Base-by-base conservation (phyloP, 2,329 filamentous ascomycete genomes). In the Leptographium lundbergii region DNA sequence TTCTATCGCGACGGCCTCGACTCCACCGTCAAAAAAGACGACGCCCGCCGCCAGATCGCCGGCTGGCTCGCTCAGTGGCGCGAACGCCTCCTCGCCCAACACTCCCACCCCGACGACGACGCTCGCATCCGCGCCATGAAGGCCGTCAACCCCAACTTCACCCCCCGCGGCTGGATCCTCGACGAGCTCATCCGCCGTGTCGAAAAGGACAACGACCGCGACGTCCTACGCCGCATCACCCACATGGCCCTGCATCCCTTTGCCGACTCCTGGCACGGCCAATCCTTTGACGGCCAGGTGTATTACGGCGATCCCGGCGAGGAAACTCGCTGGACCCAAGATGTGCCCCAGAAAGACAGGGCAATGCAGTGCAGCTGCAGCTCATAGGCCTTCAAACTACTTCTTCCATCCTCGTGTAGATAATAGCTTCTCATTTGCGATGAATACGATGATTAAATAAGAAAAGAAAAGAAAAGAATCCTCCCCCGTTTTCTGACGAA, bases 331-430 rank as follows among this genome's bases (percentile, higher is more conserved):
- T 95, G 89, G 77, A 89, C 86, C 65, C 87, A 88, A 2, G 91
- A 96, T 72, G 89, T 95, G 58, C 92, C 92, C 0, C 84, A 81
- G 69, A 78, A 78, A 53, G 84, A 85, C 72, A 81, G 89, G 65
- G 88, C 88, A 39, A 84, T 96, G 81, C 92, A 96, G 75, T 97
- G 94, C 71, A 95, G 89, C 69, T 99, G 94, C 73, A 96, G 90
- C 70, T 96, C 92, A 27, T 95, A 76, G 64, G 24, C 11, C 6
- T 19, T 1, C 32, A 6, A 9, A 10, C 22, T 13, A n/a, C 53
- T 45, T 19, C 42, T n/a, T 34, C 9, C 19, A 19, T 22, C 42
- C 6, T 45, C 24, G 9, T 51, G 25, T n/a, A 25, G 24, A 32
- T 32, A 54, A 34, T 54, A 54, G 24, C 51, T 36, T 19, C 14